phyloP scores from a whole-genome alignment of 1,284 basidiomycete genomes.

The Microbotryum violaceum region DNA sequence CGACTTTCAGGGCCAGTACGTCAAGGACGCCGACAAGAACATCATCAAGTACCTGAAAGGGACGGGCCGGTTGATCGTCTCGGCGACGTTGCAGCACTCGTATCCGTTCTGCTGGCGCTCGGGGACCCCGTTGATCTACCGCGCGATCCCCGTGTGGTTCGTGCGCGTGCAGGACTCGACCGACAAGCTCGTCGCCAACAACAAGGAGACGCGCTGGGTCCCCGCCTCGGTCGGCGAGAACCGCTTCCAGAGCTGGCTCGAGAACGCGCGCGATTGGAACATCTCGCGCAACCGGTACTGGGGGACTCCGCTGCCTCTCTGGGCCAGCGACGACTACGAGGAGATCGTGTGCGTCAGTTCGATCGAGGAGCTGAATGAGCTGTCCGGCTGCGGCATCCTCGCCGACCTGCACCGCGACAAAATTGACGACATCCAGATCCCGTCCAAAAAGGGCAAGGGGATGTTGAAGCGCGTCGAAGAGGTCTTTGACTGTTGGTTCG shows the following conservation, averaged over 20 bases:
- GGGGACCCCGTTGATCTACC: constrained; percentile 90
- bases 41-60: constrained; percentile 89
- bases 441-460: constrained; percentile 84
- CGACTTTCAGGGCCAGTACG: constrained; percentile 82
- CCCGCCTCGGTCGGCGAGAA: constrained; percentile 83
- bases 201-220: constrained; percentile 85
- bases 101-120: constrained; percentile 99
- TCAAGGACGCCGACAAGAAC: constrained; percentile 93
- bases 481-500: constrained; percentile 99
- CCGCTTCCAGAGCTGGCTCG: constrained; percentile 94
- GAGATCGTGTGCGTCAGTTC: constrained; percentile 90
- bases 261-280: constrained; percentile 98
- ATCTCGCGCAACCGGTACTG: constrained; percentile 98
- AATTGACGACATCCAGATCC: constrained; percentile 94
- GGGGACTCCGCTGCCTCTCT: constrained; percentile 96
- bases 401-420: constrained; percentile 91
- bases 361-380: constrained; percentile 74
- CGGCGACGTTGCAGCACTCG: constrained; percentile 77
- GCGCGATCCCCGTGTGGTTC: constrained; percentile 95
- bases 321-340: constrained; percentile 87
- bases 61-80: constrained; percentile 79
- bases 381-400: constrained; percentile 79
- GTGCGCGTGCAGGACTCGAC: constrained; percentile 78
- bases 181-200: constrained; percentile 82
- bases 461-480: constrained; percentile 81